Conservation (phyloP, 1,139 yeast genomes). For the Saccharomyces hybrid region DNA sequence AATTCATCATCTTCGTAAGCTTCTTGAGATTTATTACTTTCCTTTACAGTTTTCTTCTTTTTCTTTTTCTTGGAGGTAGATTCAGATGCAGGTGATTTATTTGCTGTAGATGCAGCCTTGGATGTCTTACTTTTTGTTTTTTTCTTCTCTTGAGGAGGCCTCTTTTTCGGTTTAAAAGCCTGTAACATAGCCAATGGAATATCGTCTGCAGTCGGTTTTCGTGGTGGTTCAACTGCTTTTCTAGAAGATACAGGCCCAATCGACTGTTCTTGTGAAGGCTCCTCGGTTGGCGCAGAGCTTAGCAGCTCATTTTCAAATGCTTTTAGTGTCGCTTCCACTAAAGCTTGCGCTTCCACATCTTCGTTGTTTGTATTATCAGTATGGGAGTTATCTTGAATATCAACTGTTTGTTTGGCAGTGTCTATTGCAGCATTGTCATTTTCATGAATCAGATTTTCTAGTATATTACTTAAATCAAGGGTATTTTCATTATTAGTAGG, state of each 20-base stretch:
- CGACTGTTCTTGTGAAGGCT: constrained; percentile 6
- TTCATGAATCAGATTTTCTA: constrained; percentile 1
- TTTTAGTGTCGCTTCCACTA: constrained; percentile 30
- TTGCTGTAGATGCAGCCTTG: background rate
- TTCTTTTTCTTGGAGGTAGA: constrained; percentile 11
- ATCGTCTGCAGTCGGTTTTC: constrained; percentile 1
- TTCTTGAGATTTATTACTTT: constrained; percentile 5
- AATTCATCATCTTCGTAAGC: constrained; percentile 25
- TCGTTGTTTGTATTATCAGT: constrained; percentile 6
- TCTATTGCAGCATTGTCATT: background rate
- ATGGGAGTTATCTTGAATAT: background rate
- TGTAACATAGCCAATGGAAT: background rate
- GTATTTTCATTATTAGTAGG: constrained; percentile 12
- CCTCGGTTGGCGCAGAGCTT: constrained; percentile 12
- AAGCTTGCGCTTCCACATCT: constrained; percentile 29
- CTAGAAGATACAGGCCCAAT: constrained; percentile 1
- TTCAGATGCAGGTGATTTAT: constrained; percentile 3
- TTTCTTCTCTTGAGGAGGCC: background rate
- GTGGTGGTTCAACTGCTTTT: background rate
- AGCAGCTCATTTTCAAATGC: constrained; percentile 29
- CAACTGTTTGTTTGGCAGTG: constrained; percentile 1
- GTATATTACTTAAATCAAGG: background rate
- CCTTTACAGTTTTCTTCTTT: constrained; percentile 16
- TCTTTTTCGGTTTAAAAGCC: background rate
- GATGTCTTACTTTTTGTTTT: constrained; percentile 7